Conservation (phyloP, 2,329 filamentous ascomycete genomes). For the Exserohilum rostratum region DNA sequence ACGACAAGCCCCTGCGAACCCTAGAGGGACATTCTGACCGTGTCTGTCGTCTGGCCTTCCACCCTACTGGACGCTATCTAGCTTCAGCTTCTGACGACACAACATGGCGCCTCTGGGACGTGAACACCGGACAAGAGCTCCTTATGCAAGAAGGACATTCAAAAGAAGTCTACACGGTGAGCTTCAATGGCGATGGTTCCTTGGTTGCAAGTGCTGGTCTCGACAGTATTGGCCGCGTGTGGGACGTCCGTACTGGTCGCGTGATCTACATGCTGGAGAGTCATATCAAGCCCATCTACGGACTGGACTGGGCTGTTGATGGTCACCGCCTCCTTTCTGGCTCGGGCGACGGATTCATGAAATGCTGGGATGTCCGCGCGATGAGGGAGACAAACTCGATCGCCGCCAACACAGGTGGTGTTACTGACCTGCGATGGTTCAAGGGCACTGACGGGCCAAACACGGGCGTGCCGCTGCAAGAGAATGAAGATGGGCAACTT, state of each 20-base stretch:
- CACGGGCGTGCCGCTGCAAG: constrained; percentile 63
- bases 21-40: constrained; percentile 83
- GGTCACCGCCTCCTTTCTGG: constrained; percentile 92
- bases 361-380: constrained; percentile 96
- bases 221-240: constrained; percentile 92
- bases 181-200: constrained; percentile 90
- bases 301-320: constrained; percentile 88
- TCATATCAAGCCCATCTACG: constrained; percentile 92
- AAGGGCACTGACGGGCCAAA: constrained; percentile 81
- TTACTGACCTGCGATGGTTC: constrained; percentile 93
- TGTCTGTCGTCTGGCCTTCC: constrained; percentile 91
- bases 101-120: constrained; percentile 96
- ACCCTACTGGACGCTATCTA: constrained; percentile 86
- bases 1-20: constrained; percentile 83
- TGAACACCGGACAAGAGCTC: constrained; percentile 82
- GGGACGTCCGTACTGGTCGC: constrained; percentile 90
- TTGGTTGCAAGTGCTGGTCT: constrained; percentile 89
- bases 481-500: constrained; percentile 68
- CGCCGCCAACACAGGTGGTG: constrained; percentile 87
- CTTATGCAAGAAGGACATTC: constrained; percentile 94
- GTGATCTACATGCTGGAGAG: constrained; percentile 96
- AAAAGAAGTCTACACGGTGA: constrained; percentile 86
- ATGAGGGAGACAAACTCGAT: constrained; percentile 83
- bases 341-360: constrained; percentile 92
- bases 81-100: constrained; percentile 95